A percentile compares a stretch with the other conserved stretches of the same genome.
These are phyloP conservation scores for Termitomyces sp. DNA, from an alignment of 768 basidiomycete genomes.

Conservation along the genomic window DNA sequence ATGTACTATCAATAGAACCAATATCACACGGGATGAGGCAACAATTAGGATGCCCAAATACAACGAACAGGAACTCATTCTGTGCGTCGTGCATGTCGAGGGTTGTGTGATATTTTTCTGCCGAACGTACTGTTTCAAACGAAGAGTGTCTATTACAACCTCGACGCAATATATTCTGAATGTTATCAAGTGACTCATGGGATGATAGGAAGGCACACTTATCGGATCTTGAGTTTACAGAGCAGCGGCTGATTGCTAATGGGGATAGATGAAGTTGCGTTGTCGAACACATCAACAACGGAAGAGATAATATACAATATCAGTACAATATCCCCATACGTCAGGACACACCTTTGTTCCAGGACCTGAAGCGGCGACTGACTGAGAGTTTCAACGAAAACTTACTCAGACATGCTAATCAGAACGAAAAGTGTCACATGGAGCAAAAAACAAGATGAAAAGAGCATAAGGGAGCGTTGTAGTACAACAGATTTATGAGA, in stretches of 20 bases:
- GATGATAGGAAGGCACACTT: no score
- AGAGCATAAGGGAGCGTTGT: slow-evolving; percentile 31
- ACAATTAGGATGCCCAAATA: no score
- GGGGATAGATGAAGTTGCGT: no score
- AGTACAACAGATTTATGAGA: slow-evolving; percentile 18
- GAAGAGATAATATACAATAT: not conserved
- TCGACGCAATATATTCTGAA: no score
- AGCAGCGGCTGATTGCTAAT: no score
- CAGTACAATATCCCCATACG: slow-evolving; percentile 57
- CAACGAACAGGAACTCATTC: no score
- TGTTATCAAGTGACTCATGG: no score
- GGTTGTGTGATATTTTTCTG: not conserved
- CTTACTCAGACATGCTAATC: slow-evolving; percentile 22
- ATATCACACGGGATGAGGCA: not conserved
- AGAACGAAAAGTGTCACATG: slow-evolving; percentile 57
- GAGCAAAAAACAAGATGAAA: slow-evolving; percentile 48
- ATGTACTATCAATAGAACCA: no score
- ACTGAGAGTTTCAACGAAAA: slow-evolving; percentile 48
- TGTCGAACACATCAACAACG: no score
- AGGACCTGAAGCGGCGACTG: slow-evolving; percentile 22
- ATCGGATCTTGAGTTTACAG: no score
- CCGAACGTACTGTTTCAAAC: not conserved
- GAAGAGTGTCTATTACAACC: not conserved
- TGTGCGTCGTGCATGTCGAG: no score
- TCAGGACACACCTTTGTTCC: slow-evolving; percentile 42